phyloP scores from a whole-genome alignment of 768 basidiomycete genomes.

The Podaxis sp. region DNA sequence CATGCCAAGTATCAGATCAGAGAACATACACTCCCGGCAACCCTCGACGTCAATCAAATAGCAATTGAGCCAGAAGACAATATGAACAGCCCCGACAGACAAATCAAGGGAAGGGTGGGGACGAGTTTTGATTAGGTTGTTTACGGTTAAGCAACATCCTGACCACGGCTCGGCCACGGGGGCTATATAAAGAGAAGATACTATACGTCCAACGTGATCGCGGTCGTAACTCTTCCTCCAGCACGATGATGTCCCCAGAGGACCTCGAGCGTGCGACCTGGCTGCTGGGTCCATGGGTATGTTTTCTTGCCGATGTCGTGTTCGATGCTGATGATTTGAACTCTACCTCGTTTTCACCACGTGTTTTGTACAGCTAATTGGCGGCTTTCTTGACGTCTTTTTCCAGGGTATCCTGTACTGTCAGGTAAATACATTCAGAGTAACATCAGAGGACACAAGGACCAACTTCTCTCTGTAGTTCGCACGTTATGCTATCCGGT shows the following conservation, averaged over 20 bases:
- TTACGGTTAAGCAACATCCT: not conserved
- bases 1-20: too few species aligned
- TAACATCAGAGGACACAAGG: not conserved
- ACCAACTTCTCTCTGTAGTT: conserved; percentile 22
- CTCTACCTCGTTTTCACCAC: not conserved
- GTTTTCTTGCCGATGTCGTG: conserved; percentile 5
- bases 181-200: not conserved
- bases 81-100: not conserved
- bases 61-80: too few species aligned
- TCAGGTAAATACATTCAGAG: conserved; percentile 24
- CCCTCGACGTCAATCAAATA: too few species aligned
- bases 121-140: conserved; percentile 2
- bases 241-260: conserved; percentile 24
- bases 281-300: conserved; percentile 34
- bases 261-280: conserved; percentile 25
- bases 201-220: not conserved
- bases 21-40: too few species aligned
- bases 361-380: conserved; percentile 26
- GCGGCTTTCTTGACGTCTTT: conserved; percentile 28
- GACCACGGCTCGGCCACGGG: not conserved
- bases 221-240: not conserved
- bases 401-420: conserved; percentile 32
- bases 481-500: conserved; percentile 25
- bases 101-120: not conserved
- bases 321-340: not conserved